Base-by-base conservation (phyloP, 768 basidiomycete species). In the Agrocybe praecox region DNA sequence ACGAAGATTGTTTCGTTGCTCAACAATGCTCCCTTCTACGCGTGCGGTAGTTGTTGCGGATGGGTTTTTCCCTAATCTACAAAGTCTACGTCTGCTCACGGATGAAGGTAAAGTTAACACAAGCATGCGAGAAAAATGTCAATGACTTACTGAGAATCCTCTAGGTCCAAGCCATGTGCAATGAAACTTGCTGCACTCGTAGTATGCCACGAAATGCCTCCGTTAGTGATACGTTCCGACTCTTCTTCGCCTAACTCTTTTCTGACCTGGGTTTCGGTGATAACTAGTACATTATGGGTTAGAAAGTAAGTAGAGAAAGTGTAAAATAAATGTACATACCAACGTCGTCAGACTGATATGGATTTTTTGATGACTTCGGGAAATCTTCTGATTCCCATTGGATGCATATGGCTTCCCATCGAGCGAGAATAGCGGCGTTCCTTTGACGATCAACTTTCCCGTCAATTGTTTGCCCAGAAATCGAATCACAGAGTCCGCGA, bases 1-100 rank as follows among this genome's bases (percentile, higher is more conserved):
- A 8, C 32, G 24, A 14, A 65, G 42, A n/a, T 29, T 15, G 17
- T 61, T 61, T 2, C 57, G 26, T 47, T 62, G 59, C 29, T 65
- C 62, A 2, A 50, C 51, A 9, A 36, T 19, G 18, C 21, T 15
- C 7, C 8, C 34, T 2, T 49, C 57, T 23, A 47, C n/a, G 14
- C 21, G 2, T 1, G 17, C 6, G 10, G 1, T 15, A 1, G n/a
- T n/a, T n/a, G n/a, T n/a, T n/a, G n/a, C n/a, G n/a, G 7, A 15
- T 15, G 24, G 12, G 6, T 4, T 17, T 14, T 55, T 57, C 2
- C 46, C 55, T 14, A 55, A 11, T 4, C 46, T n/a, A 9, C 17
- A 19, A 21, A 57, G 6, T 21, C 52, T 18, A 24, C 53, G 52
- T 29, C 53, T 57, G 34, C 12, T 19, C 10, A 6, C 6, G 21